These are phyloP conservation scores for Corylus americana DNA, from an alignment of 306 rosid species.

Conservation along the genomic window DNA sequence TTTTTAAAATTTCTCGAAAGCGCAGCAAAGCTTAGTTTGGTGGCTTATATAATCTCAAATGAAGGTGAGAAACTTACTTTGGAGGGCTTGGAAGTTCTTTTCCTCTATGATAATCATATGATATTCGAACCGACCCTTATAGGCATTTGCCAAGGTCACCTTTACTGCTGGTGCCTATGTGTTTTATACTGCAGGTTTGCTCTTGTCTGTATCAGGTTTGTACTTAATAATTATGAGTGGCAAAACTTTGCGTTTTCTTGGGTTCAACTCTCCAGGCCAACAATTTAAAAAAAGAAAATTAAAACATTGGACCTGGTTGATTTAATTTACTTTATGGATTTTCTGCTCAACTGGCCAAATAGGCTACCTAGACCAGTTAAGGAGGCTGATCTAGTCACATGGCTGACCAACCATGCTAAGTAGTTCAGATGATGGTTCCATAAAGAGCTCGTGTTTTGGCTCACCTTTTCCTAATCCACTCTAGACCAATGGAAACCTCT, in stretches of 20 bases:
- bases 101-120: slow-evolving; percentile 1
- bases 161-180: slow-evolving; percentile 22
- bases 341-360: slow-evolving; percentile 7
- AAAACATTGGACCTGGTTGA: slow-evolving; percentile 8
- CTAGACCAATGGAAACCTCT: slow-evolving; percentile 15
- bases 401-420: slow-evolving; percentile 14
- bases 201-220: neutral
- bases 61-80: slow-evolving; percentile 1
- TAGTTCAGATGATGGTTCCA: slow-evolving; percentile 9
- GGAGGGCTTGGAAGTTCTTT: slow-evolving; percentile 15
- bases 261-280: neutral
- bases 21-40: slow-evolving; percentile 13
- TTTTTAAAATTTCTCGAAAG: neutral
- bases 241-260: neutral
- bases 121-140: slow-evolving; percentile 1
- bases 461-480: slow-evolving; percentile 9
- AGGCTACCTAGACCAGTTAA: slow-evolving; percentile 14
- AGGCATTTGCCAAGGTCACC: slow-evolving; percentile 7
- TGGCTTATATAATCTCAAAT: slow-evolving; percentile 8
- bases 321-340: slow-evolving; percentile 9
- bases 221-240: slow-evolving; percentile 5
- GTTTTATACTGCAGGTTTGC: neutral
- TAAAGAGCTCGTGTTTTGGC: slow-evolving; percentile 21
- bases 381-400: slow-evolving; percentile 17
- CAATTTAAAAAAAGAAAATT: neutral